Evolutionary conservation across 345 rosid species (phyloP).

Genomic region (Kernera saxatilis): DNA sequence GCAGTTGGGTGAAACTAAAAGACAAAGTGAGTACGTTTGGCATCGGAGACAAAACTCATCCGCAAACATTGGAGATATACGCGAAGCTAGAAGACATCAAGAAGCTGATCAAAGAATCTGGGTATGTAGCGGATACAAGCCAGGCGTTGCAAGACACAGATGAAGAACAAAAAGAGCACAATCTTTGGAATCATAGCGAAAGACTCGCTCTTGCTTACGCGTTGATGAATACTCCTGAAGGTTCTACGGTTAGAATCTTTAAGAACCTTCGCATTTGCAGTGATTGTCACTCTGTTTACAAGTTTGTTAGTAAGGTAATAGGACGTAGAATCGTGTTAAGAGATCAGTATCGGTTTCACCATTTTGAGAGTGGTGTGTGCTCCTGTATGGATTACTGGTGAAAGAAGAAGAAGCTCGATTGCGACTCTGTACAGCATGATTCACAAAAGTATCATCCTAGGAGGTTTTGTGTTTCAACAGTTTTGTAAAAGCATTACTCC

Average conservation of each 20-base stretch:
- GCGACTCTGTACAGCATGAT: not conserved
- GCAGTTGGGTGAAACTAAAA: conserved; percentile 90
- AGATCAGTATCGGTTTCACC: conserved; percentile 86
- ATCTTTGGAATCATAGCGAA: conserved; percentile 88
- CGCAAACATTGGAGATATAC: conserved; percentile 47
- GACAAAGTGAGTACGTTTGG: conserved; percentile 57
- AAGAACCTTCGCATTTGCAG: conserved; percentile 84
- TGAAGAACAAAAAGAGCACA: conserved; percentile 88
- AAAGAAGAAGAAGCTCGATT: conserved; percentile 16
- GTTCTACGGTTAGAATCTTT: conserved; percentile 57
- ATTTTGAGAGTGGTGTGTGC: conserved; percentile 65
- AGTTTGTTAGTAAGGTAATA: conserved; percentile 52
- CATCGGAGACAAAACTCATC: conserved; percentile 69
- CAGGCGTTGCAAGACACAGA: conserved; percentile 79
- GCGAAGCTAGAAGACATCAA: conserved; percentile 71
- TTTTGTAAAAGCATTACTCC: not conserved
- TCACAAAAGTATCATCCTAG: not conserved
- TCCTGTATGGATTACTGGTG: conserved; percentile 85
- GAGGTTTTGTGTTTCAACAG: not conserved
- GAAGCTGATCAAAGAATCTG: conserved; percentile 72
- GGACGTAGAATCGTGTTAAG: conserved; percentile 51
- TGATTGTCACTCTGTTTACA: conserved; percentile 82
- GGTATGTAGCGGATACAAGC: conserved; percentile 76
- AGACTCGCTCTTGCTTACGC: conserved; percentile 82
- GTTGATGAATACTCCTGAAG: conserved; percentile 53